phyloP scores from a whole-genome alignment of 257 asterid genomes.

The Solanum chmielewskii region DNA sequence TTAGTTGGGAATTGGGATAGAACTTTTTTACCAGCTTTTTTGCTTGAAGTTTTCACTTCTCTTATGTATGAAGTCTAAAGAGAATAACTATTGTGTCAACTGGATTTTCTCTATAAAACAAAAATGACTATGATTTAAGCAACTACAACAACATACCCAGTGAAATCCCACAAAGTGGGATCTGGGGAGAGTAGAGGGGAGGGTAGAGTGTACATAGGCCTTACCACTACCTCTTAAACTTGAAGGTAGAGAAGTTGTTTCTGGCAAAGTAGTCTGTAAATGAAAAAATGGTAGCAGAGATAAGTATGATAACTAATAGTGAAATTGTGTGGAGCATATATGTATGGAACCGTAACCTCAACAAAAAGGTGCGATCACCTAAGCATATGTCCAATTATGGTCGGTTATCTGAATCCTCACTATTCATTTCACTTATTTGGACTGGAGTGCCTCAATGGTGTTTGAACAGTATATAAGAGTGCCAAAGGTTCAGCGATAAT shows the following conservation, averaged over 20 bases:
- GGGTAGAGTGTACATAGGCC: background rate
- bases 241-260: background rate
- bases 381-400: background rate
- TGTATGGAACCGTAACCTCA: background rate
- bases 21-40: background rate
- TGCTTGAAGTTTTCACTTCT: background rate
- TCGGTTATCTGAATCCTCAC: background rate
- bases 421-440: background rate
- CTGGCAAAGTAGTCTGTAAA: too few species aligned
- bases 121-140: background rate
- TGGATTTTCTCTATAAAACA: background rate
- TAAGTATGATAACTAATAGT: background rate
- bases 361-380: background rate
- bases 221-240: background rate
- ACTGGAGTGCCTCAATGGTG: background rate
- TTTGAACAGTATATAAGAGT: background rate
- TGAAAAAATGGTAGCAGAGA: background rate
- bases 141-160: background rate
- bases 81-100: background rate
- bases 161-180: background rate
- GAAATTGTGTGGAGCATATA: background rate
- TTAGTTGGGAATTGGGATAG: background rate
- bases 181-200: background rate
- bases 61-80: background rate
- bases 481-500: background rate